Evolutionary conservation across 192 early-diverging fungal species (phyloP), one percentile per base, ranked within the genome.

Genomic region (Diversispora epigaea): DNA sequence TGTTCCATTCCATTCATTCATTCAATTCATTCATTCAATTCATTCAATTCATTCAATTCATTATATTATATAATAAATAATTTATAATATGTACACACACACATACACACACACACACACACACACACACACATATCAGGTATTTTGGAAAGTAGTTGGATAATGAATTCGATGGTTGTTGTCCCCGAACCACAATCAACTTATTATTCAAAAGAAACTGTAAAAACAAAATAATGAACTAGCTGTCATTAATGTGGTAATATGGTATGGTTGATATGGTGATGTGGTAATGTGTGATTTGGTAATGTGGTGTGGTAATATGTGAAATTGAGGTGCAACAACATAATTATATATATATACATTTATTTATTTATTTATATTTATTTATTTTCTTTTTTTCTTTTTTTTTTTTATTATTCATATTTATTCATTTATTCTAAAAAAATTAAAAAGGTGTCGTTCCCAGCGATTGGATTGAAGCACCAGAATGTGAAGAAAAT

Each of bases 401-500:
- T 19, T 50, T 49, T 49, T 14, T 0, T 49, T 49, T 49, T 3
- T 2, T 49, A 2, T 49, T 14, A 49, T 11, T 62, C 22, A 62
- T 19, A 21, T 19, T 19, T 62, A 40, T 62, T 62, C 19, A 9
- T 8, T 9, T 61, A 62, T 54, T 54, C 50, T 54, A 11, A 54
- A 54, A 54, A 54, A 17, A 17, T 4, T 54, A 54, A 54, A 17
- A 43, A 45, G 72, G 72, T 61, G 77, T 83, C 32, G 82, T 83
- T 4, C 82, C 82, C 1, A 79, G 77, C 43, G 82, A 77, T 4
- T 83, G 82, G 82, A 77, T 83, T 3, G 82, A 83, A n/a, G 78
- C 82, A 22, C 79, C 82, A 6, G 60, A 73, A 15, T 75, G 65
- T 64, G 82, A 80, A 0, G 77, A 77, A 7, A 76, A 40, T 62